Base-by-base conservation (phyloP, 257 asterid species). In the Lithospermum erythrorhizon region DNA sequence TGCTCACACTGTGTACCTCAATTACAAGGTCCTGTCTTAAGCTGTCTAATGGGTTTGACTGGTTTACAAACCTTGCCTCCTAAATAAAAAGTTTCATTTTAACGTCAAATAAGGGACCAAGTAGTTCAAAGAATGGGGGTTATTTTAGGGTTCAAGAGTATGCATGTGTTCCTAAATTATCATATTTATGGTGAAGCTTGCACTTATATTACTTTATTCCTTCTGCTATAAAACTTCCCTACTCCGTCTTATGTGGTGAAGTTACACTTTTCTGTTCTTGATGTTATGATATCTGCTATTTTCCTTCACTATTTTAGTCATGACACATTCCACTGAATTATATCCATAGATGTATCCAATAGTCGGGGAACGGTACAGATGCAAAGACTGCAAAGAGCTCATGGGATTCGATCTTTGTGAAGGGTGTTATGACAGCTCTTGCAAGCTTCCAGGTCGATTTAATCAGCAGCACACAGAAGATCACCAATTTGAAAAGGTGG, bases 401-500 rank as follows among this genome's bases (percentile, higher is more conserved):
- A 59, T 61, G 13, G 82, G 85, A 9, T 83, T 67, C 24, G 82
- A 83, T 75, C 82, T 83, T 1, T 81, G 90, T 48, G 58, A 66
- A 41, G 80, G 67, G 52, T 81, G 90, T 72, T 72, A 74, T 65
- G 65, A 71, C 4, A 72, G 73, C 25, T 47, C 65, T 61, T 67
- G 82, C 21, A 77, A 74, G 69, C 81, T 76, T 59, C 83, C 85
- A 9, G 87, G 87, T 20, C 74, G 90, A 29, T 83, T 81, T 58
- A 83, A 76, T 59, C 90, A 81, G 72, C 82, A 78, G 61, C 90
- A 83, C 72, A 78, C 87, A 7, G 72, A 86, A 21, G 81, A 80
- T 25, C 90, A 83, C 70, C 57, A 56, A 58, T 80, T 80, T 68
- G 83, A 83, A 72, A 54, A 67, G 30, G 5, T 53, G 69, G 70